Percentiles rank a stretch among this genome's conserved stretches.
Conservation (phyloP, 345 rosid genomes). For the Euphorbia tirucalli region DNA sequence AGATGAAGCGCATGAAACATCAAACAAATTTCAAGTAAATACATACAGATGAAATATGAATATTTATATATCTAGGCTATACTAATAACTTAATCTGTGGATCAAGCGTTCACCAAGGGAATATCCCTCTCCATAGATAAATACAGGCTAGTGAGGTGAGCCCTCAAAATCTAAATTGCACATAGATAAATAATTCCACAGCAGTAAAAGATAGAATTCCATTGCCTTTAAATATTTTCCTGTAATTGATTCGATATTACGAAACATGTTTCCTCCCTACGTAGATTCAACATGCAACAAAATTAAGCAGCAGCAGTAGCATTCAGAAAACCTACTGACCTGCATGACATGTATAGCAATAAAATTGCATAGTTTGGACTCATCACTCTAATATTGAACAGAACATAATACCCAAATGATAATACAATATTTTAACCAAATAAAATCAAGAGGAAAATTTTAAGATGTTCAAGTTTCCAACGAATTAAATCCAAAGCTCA, state of each 20-base stretch:
- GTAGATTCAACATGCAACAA: not conserved
- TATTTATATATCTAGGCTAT: too few species aligned
- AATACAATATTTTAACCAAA: constrained; percentile 1
- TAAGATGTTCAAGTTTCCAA: not conserved
- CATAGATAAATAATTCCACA: not conserved
- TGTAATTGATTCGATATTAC: constrained; percentile 4
- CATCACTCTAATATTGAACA: not conserved
- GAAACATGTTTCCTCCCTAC: not conserved
- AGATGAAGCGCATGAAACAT: too few species aligned
- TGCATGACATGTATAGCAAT: not conserved
- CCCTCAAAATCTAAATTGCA: not conserved
- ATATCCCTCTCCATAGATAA: too few species aligned
- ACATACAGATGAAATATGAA: too few species aligned
- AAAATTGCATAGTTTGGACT: not conserved
- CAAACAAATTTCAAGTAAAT: too few species aligned
- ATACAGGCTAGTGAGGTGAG: too few species aligned
- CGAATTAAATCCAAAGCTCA: constrained; percentile 29
- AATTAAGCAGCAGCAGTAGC: constrained; percentile 4
- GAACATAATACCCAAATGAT: not conserved
- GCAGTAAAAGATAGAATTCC: not conserved
- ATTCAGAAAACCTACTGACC: not conserved
- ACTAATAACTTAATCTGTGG: too few species aligned
- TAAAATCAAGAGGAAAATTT: not conserved
- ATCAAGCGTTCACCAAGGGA: too few species aligned
- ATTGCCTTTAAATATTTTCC: not conserved